phyloP scores from a whole-genome alignment of 2,329 filamentous ascomycete species.

The Sporothrix protearum region DNA sequence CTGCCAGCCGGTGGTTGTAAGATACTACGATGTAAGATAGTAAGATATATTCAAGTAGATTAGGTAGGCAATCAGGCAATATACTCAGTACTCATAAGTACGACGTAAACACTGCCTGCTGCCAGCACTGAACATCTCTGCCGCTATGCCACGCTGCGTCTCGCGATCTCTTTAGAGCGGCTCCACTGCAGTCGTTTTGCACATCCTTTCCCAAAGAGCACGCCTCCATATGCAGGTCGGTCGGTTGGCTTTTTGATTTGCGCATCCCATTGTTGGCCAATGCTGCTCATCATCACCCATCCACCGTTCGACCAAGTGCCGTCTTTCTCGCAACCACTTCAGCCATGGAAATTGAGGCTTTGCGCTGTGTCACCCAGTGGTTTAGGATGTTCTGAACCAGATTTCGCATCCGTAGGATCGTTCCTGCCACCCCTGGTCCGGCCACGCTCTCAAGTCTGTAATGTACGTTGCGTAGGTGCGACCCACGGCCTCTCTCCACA shows the following conservation, averaged over 20 bases:
- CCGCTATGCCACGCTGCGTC: background rate
- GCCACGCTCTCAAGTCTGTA: background rate
- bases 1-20: background rate
- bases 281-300: background rate
- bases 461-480: background rate
- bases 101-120: background rate
- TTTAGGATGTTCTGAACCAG: slow-evolving; percentile 10
- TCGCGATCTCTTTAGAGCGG: slow-evolving; percentile 6
- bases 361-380: background rate
- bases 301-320: background rate
- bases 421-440: background rate
- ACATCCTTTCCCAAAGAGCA: background rate
- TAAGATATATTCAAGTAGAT: background rate
- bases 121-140: background rate
- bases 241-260: background rate
- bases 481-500: slow-evolving; percentile 10
- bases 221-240: slow-evolving; percentile 5
- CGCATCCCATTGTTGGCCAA: slow-evolving; percentile 7
- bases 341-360: slow-evolving; percentile 11
- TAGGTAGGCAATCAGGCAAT: background rate
- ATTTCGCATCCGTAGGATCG: slow-evolving; percentile 5
- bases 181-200: background rate
- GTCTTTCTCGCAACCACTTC: background rate
- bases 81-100: background rate
- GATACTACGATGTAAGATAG: too few species aligned